These are phyloP conservation scores for Colletotrichum sp. DNA, from an alignment of 2,329 filamentous ascomycete species.

Conservation along the genomic window DNA sequence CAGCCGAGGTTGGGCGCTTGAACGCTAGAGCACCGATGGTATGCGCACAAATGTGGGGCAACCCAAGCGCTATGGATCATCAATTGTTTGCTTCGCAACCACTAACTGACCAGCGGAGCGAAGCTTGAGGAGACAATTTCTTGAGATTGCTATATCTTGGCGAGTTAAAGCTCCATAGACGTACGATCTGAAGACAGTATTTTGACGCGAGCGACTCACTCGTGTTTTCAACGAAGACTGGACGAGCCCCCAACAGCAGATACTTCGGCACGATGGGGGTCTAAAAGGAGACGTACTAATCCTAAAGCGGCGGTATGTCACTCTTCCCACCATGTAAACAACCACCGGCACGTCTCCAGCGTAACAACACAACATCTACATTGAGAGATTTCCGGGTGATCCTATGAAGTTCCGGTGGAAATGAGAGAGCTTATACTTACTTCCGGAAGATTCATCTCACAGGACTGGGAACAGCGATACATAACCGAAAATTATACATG, in stretches of 20 bases:
- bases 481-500: neutral
- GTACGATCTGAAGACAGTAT: neutral
- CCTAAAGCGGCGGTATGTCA: neutral
- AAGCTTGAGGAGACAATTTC: neutral
- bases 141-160: neutral
- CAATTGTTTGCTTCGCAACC: neutral
- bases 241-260: neutral
- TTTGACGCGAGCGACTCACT: neutral
- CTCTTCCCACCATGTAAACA: neutral
- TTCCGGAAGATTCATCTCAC: neutral
- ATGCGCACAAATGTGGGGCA: neutral
- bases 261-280: neutral
- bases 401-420: neutral
- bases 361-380: neutral
- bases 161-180: neutral
- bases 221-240: neutral
- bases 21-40: neutral
- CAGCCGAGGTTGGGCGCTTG: slow-evolving; percentile 10
- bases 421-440: neutral
- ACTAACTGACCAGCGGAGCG: neutral
- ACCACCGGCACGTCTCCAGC: neutral
- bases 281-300: neutral
- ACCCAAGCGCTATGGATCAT: neutral
- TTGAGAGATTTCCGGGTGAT: neutral
- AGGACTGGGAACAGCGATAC: neutral